Conservation (phyloP, 306 rosid species). For the Trifolium subterraneum region DNA sequence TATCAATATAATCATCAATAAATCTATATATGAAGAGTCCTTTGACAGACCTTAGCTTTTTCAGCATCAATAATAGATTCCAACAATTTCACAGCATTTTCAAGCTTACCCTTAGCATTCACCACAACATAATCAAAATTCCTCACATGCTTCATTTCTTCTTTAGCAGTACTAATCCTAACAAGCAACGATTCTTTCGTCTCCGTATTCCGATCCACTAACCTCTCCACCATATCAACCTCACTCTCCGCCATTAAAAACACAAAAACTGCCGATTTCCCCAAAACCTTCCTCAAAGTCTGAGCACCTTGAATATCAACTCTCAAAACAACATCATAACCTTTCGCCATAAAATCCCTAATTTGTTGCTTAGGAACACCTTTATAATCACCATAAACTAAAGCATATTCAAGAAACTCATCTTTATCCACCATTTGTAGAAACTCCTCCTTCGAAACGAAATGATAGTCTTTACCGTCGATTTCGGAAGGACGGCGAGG, state of each 20-base stretch:
- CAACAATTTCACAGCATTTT: slow-evolving; percentile 69
- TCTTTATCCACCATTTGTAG: slow-evolving; percentile 59
- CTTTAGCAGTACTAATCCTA: slow-evolving; percentile 83
- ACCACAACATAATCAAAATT: slow-evolving; percentile 88
- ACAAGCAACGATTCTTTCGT: slow-evolving; percentile 73
- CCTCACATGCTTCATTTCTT: slow-evolving; percentile 81
- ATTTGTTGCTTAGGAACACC: slow-evolving; percentile 93
- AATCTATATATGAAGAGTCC: slow-evolving; percentile 54
- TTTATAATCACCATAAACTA: slow-evolving; percentile 91
- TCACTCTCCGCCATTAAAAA: slow-evolving; percentile 86
- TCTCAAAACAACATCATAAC: slow-evolving; percentile 73
- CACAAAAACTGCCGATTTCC: slow-evolving; percentile 76
- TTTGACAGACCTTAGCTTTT: slow-evolving; percentile 88
- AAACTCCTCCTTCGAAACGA: slow-evolving; percentile 78
- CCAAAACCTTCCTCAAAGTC: slow-evolving; percentile 71
- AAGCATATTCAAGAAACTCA: slow-evolving; percentile 84
- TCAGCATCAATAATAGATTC: slow-evolving; percentile 82
- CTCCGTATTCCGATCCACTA: slow-evolving; percentile 83
- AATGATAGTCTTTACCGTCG: slow-evolving; percentile 74
- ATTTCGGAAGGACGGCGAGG: slow-evolving; percentile 66
- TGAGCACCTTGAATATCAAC: slow-evolving; percentile 95
- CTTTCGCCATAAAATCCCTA: slow-evolving; percentile 74
- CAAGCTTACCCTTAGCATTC: slow-evolving; percentile 82
- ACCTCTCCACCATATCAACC: slow-evolving; percentile 76
- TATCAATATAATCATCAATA: background rate